Percentiles rank a stretch among this genome's conserved stretches.
These are phyloP conservation scores for Trichocladium antarcticum DNA, from an alignment of 495 filamentous ascomycete genomes.

Conservation along the genomic window DNA sequence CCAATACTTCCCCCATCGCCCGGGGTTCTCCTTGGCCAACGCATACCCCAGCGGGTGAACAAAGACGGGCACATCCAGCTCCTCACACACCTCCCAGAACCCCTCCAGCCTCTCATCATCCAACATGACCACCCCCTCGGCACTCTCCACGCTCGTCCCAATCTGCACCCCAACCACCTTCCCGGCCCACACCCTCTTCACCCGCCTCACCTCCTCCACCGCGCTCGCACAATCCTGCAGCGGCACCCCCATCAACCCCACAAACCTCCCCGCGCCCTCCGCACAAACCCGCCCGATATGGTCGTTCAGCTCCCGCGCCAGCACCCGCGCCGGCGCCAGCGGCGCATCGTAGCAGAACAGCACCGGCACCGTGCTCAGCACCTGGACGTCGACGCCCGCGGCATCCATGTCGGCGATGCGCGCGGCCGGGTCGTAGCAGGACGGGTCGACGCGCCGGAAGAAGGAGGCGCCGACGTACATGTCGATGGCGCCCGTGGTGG, in stretches of 20 bases:
- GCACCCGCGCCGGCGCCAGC: constrained; percentile 1
- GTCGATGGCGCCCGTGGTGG: constrained; percentile 13
- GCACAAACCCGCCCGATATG: constrained; percentile 11
- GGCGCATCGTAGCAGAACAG: constrained; percentile 26
- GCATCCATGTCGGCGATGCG: constrained; percentile 21
- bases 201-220: constrained; percentile 48
- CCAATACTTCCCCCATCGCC: constrained; percentile 19
- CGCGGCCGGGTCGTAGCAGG: constrained; percentile 17
- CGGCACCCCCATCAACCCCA: constrained; percentile 21
- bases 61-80: constrained; percentile 15
- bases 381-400: constrained; percentile 23
- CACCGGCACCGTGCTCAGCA: constrained; percentile 22
- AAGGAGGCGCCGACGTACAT: constrained; percentile 22
- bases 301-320: constrained; percentile 19
- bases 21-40: constrained; percentile 15
- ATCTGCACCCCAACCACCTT: constrained; percentile 20
- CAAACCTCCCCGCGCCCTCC: constrained; percentile 9
- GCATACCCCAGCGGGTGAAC: constrained; percentile 23
- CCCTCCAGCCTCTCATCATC: constrained; percentile 11
- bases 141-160: constrained; percentile 12
- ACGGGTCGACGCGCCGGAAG: constrained; percentile 19
- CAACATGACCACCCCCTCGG: constrained; percentile 8
- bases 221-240: constrained; percentile 47
- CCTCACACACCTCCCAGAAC: constrained; percentile 20
- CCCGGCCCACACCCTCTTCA: neutral